phyloP scores from a whole-genome alignment of 306 rosid species.

The Amphicarpaea edgeworthii region DNA sequence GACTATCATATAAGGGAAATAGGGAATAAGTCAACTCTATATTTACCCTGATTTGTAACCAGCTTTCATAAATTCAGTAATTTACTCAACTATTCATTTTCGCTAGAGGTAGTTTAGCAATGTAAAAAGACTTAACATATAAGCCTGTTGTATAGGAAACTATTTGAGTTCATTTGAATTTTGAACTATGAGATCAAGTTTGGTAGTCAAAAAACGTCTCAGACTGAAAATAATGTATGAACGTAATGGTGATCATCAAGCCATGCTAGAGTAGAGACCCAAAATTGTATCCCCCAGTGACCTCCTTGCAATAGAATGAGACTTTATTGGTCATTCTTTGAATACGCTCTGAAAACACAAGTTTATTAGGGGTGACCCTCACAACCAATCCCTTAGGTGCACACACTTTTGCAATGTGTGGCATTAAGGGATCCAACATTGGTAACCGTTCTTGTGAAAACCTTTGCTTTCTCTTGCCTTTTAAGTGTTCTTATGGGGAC shows the following conservation, averaged over 20 bases:
- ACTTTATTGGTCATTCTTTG: slow-evolving; percentile 47
- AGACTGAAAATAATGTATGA: slow-evolving; percentile 67
- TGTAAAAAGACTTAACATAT: not conserved
- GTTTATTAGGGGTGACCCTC: slow-evolving; percentile 68
- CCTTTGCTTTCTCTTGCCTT: slow-evolving; percentile 49
- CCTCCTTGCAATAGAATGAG: slow-evolving; percentile 47
- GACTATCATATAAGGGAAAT: slow-evolving; percentile 6
- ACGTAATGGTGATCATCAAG: slow-evolving; percentile 68
- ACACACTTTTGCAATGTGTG: slow-evolving; percentile 64
- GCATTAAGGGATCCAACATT: slow-evolving; percentile 71
- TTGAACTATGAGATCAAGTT: not conserved
- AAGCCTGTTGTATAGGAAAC: not conserved
- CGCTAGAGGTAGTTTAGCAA: not conserved
- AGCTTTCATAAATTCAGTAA: not conserved
- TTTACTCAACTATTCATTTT: not conserved
- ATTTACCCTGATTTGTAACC: not conserved
- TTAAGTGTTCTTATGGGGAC: slow-evolving; percentile 65
- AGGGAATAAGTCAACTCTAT: not conserved
- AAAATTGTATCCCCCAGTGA: slow-evolving; percentile 71
- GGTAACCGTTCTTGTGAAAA: slow-evolving; percentile 66
- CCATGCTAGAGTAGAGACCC: slow-evolving; percentile 85
- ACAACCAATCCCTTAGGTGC: slow-evolving; percentile 69
- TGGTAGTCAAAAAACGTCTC: not conserved
- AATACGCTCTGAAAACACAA: slow-evolving; percentile 57
- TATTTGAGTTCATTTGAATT: slow-evolving; percentile 6